Base-by-base conservation (phyloP, 495 filamentous ascomycete genomes). In the Aspergillus sparsus region DNA sequence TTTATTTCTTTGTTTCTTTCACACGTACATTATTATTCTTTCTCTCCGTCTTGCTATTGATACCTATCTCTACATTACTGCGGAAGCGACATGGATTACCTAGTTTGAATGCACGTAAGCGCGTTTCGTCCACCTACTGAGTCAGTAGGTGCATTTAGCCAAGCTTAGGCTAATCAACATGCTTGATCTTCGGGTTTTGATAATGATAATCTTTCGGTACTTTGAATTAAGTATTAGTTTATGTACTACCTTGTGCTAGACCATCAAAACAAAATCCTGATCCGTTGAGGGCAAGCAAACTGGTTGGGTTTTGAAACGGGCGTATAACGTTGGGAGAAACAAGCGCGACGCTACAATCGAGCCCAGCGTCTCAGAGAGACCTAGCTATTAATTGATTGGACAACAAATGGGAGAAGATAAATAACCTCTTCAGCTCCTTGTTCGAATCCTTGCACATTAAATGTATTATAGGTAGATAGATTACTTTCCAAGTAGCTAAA, bases 101-200 rank as follows among this genome's bases (percentile, higher is more conserved):
- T 10, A 37, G 55, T 37, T 44, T 49, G 46, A 31, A 37, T 59
- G 27, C n/a, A 41, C 18, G 50, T 47, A 46, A 42, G 49, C 50
- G 49, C 53, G 57, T 60, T 60, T 60, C 57, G 51, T 50, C 34
- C 56, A 57, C 32, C 31, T 32, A 13, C 36, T 31, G 18, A 46
- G 39, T 34, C 37, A 41, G 37, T 13, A 42, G 39, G 39, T 11
- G 5, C 12, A 15, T 15, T 11, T 15, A 36, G n/a, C 45, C 45
- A 15, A 47, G 9, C 45, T 47, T 15, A 15, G 45, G 45, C 45
- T 9, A n/a, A 3, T 3, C 27, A 27, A 21, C 41, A 47, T 56
- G 53, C 31, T 34, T 35, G 13, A 56, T 56, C 41, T 45, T 56
- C 42, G 41, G 53, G 27, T 16, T 34, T 35, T 56, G 53, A 56